Percentiles rank a stretch among this genome's conserved stretches.
These are phyloP conservation scores for Fomitopsis palustris DNA, from an alignment of 1,284 basidiomycete species.

Conservation along the genomic window DNA sequence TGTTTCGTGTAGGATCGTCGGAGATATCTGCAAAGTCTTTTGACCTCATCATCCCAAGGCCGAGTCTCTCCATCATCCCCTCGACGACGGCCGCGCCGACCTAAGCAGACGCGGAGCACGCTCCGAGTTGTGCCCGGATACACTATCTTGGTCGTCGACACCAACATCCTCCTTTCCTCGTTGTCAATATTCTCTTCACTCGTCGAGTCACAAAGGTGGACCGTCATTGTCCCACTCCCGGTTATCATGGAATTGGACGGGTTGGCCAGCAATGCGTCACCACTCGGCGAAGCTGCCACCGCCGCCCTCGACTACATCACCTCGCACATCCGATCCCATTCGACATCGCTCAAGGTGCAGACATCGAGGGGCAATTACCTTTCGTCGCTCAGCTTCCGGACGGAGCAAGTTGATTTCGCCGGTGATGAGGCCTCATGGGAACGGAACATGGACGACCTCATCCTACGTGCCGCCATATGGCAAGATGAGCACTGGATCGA, in stretches of 20 bases:
- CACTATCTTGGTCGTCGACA: constrained; percentile 89
- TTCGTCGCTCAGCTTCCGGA: constrained; percentile 76
- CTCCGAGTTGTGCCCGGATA: constrained; percentile 81
- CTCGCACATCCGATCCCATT: constrained; percentile 71
- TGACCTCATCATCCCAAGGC: constrained; percentile 42
- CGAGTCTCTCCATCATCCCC: constrained; percentile 24
- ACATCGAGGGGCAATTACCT: constrained; percentile 96
- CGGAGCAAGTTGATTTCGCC: constrained; percentile 81
- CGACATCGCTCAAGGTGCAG: constrained; percentile 85
- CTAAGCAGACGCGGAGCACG: constrained; percentile 24
- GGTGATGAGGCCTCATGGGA: constrained; percentile 50
- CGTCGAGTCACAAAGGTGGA: constrained; percentile 83
- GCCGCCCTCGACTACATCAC: constrained; percentile 76
- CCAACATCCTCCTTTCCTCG: constrained; percentile 88
- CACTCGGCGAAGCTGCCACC: constrained; percentile 69
- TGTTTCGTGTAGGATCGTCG: constrained; percentile 52
- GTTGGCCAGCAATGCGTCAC: constrained; percentile 63
- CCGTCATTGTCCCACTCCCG: constrained; percentile 86
- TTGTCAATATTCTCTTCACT: constrained; percentile 70
- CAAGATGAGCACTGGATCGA: constrained; percentile 92
- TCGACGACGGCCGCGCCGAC: constrained; percentile 34
- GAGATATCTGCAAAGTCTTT: constrained; percentile 57
- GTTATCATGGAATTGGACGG: constrained; percentile 97
- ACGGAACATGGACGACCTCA: constrained; percentile 91
- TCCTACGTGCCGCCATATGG: constrained; percentile 89